phyloP scores from a whole-genome alignment of 805 yeast species.

The Tetrapisispora taiwanensis region DNA sequence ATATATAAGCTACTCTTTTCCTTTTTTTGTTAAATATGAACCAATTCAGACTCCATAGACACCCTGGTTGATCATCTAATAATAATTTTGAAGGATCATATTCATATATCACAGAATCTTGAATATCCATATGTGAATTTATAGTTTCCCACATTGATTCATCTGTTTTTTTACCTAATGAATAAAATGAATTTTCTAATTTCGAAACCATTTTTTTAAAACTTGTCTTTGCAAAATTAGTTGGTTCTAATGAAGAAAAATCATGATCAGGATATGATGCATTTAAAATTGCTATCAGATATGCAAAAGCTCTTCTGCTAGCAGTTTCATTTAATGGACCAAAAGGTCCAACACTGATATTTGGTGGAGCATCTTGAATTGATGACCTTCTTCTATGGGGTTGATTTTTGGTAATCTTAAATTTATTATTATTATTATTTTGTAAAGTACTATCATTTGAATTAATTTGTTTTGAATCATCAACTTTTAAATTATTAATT shows the following conservation, averaged over 20 bases:
- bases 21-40: slow-evolving; percentile 84
- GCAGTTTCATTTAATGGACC: slow-evolving; percentile 85
- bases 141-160: slow-evolving; percentile 85
- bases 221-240: slow-evolving; percentile 48
- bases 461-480: background rate
- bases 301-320: slow-evolving; percentile 81
- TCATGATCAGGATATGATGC: slow-evolving; percentile 95
- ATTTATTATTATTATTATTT: slow-evolving; percentile 1
- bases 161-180: slow-evolving; percentile 45
- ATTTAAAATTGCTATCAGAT: slow-evolving; percentile 80
- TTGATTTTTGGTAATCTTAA: slow-evolving; percentile 4
- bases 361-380: slow-evolving; percentile 18
- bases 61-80: slow-evolving; percentile 32
- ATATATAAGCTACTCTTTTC: slow-evolving; percentile 83
- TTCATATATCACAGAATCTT: slow-evolving; percentile 51
- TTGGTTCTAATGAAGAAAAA: slow-evolving; percentile 77
- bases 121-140: slow-evolving; percentile 63
- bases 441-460: background rate
- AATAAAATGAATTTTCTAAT: slow-evolving; percentile 68
- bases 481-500: background rate
- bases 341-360: slow-evolving; percentile 52
- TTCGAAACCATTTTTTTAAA: slow-evolving; percentile 45
- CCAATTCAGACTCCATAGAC: slow-evolving; percentile 58
- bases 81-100: slow-evolving; percentile 36
- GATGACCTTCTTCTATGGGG: slow-evolving; percentile 22